Percentiles rank a stretch among this genome's conserved stretches.
These are phyloP conservation scores for Rhodomyrtus tomentosa DNA, from an alignment of 345 rosid species.

Conservation along the genomic window DNA sequence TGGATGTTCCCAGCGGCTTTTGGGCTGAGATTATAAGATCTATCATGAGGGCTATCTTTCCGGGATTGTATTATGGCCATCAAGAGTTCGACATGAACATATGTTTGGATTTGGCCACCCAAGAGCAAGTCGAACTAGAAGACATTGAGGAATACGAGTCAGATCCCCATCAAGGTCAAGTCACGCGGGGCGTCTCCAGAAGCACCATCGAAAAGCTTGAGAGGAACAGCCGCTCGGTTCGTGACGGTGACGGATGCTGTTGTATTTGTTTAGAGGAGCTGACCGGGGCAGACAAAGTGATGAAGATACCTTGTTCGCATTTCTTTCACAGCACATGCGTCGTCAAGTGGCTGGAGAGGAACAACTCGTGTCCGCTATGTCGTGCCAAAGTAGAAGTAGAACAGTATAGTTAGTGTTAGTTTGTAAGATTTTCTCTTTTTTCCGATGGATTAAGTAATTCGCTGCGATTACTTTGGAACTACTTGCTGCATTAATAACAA, in stretches of 20 bases:
- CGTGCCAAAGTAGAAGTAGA: background rate
- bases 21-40: too few relatives aligned
- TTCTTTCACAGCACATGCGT: background rate
- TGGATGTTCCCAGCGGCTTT: too few relatives aligned
- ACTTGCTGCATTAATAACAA: too few relatives aligned
- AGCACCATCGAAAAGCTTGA: background rate
- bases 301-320: background rate
- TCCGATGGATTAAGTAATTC: too few relatives aligned
- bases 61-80: too few relatives aligned
- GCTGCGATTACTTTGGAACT: too few relatives aligned
- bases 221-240: background rate
- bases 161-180: background rate
- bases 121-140: background rate
- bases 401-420: background rate
- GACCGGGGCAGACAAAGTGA: background rate
- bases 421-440: too few relatives aligned
- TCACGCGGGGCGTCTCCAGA: too few relatives aligned
- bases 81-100: too few relatives aligned
- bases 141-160: background rate
- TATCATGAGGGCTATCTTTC: too few relatives aligned
- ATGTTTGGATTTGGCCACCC: background rate
- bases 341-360: background rate
- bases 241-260: rapidly evolving
- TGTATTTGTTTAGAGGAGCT: background rate
- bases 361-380: background rate